phyloP scores from a whole-genome alignment of 2,329 filamentous ascomycete species.

The Dothidotthia symphoricarpi region DNA sequence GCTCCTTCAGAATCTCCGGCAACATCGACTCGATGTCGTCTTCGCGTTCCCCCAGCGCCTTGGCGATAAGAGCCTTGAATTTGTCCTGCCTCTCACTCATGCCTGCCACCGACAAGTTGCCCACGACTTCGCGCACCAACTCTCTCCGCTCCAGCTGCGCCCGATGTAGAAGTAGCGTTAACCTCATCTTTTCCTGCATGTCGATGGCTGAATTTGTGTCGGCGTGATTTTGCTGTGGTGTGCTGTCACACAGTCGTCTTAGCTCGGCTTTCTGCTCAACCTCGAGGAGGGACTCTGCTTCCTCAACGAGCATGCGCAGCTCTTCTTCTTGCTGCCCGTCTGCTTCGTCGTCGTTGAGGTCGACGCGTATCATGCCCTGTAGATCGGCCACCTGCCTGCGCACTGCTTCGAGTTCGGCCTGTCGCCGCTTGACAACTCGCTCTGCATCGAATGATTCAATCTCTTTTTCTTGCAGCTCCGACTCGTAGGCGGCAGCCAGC shows the following conservation, averaged over 20 bases:
- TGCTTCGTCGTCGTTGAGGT: constrained; percentile 39
- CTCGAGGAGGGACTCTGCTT: constrained; percentile 46
- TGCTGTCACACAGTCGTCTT: constrained; percentile 29
- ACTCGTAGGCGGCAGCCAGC: constrained; percentile 60
- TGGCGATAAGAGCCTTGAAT: constrained; percentile 67
- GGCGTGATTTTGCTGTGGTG: constrained; percentile 12
- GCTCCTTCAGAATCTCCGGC: constrained; percentile 50
- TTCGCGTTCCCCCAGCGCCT: constrained; percentile 66
- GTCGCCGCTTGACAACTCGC: constrained; percentile 57
- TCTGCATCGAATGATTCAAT: constrained; percentile 49
- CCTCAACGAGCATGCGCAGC: constrained; percentile 37
- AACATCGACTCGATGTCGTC: constrained; percentile 66
- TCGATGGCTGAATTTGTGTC: constrained; percentile 41
- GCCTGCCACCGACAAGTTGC: constrained; percentile 66
- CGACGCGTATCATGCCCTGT: constrained; percentile 30
- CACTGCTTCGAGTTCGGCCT: constrained; percentile 63
- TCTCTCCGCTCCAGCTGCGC: constrained; percentile 60
- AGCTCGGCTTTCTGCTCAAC: constrained; percentile 47
- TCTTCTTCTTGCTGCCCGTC: constrained; percentile 40
- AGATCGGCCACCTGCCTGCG: constrained; percentile 60
- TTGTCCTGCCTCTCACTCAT: constrained; percentile 71
- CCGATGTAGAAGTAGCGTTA: constrained; percentile 59
- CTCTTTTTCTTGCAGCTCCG: constrained; percentile 72
- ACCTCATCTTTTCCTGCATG: constrained; percentile 52
- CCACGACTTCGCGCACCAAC: constrained; percentile 66